A percentile compares a stretch with the other conserved stretches of the same genome.
Conservation (phyloP, 495 filamentous ascomycete species). For the Xylaria sp. region DNA sequence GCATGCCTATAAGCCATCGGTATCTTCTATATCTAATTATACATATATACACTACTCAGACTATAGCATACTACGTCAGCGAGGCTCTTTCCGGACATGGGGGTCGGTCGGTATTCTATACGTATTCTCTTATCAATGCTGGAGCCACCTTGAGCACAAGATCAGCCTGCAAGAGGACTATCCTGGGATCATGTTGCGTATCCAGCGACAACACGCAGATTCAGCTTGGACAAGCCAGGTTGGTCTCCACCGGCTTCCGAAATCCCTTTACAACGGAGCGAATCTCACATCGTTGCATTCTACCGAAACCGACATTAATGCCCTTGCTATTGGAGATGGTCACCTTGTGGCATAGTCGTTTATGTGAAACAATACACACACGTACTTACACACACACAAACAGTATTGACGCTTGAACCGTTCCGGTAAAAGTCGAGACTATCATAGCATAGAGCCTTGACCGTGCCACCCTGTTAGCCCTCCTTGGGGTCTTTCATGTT, state of each 20-base stretch:
- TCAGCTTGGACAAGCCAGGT: background rate
- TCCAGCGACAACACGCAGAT: background rate
- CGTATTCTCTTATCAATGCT: background rate
- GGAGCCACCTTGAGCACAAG: slow-evolving; percentile 4
- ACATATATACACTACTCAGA: background rate
- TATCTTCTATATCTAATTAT: background rate
- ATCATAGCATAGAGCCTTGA: slow-evolving; percentile 35
- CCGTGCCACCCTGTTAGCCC: slow-evolving; percentile 34
- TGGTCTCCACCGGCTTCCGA: background rate
- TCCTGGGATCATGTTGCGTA: background rate
- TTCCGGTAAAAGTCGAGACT: slow-evolving; percentile 37
- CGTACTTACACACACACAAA: slow-evolving; percentile 4
- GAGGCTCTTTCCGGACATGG: slow-evolving; percentile 8
- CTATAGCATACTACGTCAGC: background rate
- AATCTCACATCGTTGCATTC: background rate
- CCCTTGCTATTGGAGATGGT: slow-evolving; percentile 2
- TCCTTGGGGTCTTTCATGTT: slow-evolving; percentile 33
- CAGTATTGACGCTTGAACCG: slow-evolving; percentile 10
- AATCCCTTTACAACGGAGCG: background rate
- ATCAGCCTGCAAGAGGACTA: background rate
- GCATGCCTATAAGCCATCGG: background rate
- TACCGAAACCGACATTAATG: background rate
- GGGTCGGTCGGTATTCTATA: background rate
- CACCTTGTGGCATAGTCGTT: slow-evolving; percentile 20
- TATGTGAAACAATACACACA: slow-evolving; percentile 23